A percentile compares a stretch with the other conserved stretches of the same genome.
phyloP scores from a whole-genome alignment of 2,329 filamentous ascomycete genomes.

The Diaporthe sp. region DNA sequence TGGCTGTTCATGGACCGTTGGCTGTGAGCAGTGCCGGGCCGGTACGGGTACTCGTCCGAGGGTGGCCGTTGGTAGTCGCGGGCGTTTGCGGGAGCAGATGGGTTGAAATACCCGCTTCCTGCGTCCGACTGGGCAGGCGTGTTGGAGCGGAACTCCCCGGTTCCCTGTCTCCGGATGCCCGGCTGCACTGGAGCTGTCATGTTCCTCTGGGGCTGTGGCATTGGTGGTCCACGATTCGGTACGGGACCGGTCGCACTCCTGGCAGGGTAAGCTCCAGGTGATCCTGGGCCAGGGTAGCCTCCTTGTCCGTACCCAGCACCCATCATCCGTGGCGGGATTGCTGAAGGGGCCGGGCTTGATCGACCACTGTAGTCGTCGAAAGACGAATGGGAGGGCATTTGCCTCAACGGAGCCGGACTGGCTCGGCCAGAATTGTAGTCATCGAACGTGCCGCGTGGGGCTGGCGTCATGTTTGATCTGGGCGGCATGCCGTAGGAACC shows the following conservation, averaged over 20 bases:
- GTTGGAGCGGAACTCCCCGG: conserved; percentile 25
- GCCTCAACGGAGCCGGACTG: conserved; percentile 35
- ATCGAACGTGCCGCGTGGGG: conserved; percentile 38
- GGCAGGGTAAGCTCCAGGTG: conserved; percentile 41
- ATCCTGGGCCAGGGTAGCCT: conserved; percentile 21
- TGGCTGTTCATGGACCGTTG: conserved; percentile 33
- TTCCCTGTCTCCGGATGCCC: conserved; percentile 24
- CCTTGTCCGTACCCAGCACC: conserved; percentile 30
- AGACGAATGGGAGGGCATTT: conserved; percentile 29
- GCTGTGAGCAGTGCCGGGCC: conserved; percentile 40
- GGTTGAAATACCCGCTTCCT: conserved; percentile 23
- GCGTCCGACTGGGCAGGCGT: conserved; percentile 14
- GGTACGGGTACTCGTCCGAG: conserved; percentile 35
- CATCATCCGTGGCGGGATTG: conserved; percentile 43
- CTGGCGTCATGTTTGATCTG: conserved; percentile 37
- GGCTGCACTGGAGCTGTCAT: conserved; percentile 50
- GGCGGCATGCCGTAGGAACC: conserved; percentile 42
- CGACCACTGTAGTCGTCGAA: conserved; percentile 46
- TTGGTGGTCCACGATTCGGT: conserved; percentile 42
- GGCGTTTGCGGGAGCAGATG: conserved; percentile 4
- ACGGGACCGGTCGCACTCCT: conserved; percentile 50
- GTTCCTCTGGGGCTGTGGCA: conserved; percentile 48
- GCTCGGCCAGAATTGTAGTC: conserved; percentile 38
- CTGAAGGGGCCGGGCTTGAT: conserved; percentile 50
- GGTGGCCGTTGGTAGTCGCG: conserved; percentile 28